These are phyloP conservation scores for Ensete glaucum DNA, from an alignment of 176 grass and related monocot species.

Conservation along the genomic window DNA sequence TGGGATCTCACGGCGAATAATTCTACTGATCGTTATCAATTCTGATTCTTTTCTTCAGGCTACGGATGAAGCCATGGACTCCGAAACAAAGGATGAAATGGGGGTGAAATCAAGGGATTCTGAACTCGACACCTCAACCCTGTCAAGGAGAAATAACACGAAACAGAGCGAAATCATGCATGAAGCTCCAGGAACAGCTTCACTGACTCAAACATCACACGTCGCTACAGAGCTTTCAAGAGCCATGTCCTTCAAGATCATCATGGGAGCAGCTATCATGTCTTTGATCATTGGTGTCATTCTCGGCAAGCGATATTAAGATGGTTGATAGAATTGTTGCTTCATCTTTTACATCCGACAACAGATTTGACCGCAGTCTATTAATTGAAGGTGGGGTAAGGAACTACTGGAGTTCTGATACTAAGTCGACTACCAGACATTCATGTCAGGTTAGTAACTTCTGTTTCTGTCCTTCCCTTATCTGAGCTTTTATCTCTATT, in stretches of 20 bases:
- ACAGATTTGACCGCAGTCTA: too few relatives aligned
- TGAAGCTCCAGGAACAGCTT: slow-evolving; percentile 7
- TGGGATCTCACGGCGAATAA: not conserved
- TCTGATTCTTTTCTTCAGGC: slow-evolving; percentile 29
- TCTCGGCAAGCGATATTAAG: slow-evolving; percentile 82
- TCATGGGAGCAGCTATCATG: slow-evolving; percentile 57
- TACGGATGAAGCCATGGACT: slow-evolving; percentile 21
- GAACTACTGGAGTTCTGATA: too few relatives aligned
- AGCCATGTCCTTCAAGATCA: slow-evolving; percentile 86
- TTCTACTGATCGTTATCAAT: not conserved
- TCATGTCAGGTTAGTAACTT: too few relatives aligned
- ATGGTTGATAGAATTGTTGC: not conserved
- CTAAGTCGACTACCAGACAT: too few relatives aligned
- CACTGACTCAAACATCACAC: slow-evolving; percentile 21
- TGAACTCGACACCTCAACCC: slow-evolving; percentile 23
- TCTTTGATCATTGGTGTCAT: slow-evolving; percentile 64
- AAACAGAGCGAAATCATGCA: not conserved
- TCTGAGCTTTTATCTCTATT: too few relatives aligned
- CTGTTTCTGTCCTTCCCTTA: too few relatives aligned
- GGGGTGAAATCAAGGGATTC: slow-evolving; percentile 38
- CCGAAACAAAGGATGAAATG: not conserved
- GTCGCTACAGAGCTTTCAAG: slow-evolving; percentile 53
- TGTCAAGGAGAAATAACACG: slow-evolving; percentile 21
- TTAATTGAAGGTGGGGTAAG: too few relatives aligned
- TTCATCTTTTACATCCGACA: not conserved